phyloP scores from a whole-genome alignment of 352 stramenopile genomes.

The Phytophthora sansomeana region DNA sequence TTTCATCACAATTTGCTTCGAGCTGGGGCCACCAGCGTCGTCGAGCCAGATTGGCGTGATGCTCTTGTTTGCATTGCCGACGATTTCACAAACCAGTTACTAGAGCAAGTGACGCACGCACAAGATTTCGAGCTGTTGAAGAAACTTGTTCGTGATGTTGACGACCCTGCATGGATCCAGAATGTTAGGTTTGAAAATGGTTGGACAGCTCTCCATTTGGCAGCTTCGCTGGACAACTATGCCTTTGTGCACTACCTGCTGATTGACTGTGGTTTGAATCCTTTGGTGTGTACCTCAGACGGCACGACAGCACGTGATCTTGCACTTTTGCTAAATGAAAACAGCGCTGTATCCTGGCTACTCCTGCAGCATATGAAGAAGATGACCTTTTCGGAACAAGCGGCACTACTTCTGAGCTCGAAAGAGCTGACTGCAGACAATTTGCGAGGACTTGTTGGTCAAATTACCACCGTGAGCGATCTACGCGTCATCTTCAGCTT shows the following conservation, averaged over 20 bases:
- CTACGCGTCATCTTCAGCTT: conserved; percentile 38
- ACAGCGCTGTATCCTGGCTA: conserved; percentile 4
- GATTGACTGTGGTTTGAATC: conserved; percentile 17
- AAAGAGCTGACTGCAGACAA: conserved; percentile 3
- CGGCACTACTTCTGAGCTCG: conserved; percentile 4
- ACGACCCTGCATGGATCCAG: conserved; percentile 11
- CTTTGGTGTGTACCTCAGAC: conserved; percentile 5
- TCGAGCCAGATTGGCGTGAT: background rate
- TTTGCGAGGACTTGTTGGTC: conserved; percentile 29
- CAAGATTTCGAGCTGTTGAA: conserved; percentile 1
- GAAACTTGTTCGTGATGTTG: conserved; percentile 1
- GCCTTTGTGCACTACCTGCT: conserved; percentile 20
- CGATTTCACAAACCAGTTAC: conserved; percentile 1
- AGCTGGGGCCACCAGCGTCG: background rate
- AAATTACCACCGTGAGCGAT: conserved; percentile 49
- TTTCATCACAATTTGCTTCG: conserved; percentile 8
- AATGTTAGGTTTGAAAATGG: conserved; percentile 3
- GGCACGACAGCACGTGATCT: conserved; percentile 11
- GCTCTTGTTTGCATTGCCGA: background rate
- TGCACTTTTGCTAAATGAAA: background rate
- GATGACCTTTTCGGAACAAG: conserved; percentile 10
- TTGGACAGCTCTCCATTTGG: conserved; percentile 20
- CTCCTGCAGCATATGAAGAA: conserved; percentile 23
- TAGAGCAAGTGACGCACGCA: conserved; percentile 3
- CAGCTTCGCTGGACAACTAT: conserved; percentile 1